These are phyloP conservation scores for Spongispora temasekensis DNA, from an alignment of 1,284 basidiomycete species.

Conservation along the genomic window DNA sequence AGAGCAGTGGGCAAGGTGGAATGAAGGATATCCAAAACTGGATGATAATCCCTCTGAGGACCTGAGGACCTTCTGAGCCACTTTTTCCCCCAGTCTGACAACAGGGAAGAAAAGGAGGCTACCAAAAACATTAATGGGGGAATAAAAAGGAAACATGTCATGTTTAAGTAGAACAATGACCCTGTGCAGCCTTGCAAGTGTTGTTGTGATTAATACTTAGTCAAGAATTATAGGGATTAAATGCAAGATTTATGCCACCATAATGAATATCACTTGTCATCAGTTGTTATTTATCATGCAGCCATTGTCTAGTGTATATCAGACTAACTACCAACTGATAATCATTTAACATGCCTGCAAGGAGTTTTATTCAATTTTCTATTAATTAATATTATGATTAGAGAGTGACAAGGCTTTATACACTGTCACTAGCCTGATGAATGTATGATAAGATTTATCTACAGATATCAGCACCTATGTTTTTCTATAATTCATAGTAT, in stretches of 20 bases:
- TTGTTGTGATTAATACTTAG: no score
- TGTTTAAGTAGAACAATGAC: neutral
- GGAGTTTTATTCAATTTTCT: neutral
- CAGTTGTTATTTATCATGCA: neutral
- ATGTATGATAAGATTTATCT: neutral
- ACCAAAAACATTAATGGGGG: neutral
- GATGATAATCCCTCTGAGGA: conserved; percentile 10
- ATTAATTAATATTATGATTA: neutral
- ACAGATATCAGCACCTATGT: neutral
- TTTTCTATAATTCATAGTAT: neutral
- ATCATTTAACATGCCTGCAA: neutral
- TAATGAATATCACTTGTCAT: neutral
- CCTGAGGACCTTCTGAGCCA: conserved; percentile 20
- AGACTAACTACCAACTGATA: neutral
- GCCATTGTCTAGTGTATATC: neutral
- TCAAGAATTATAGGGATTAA: no score
- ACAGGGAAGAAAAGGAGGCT: conserved; percentile 5
- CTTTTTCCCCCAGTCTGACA: conserved; percentile 31
- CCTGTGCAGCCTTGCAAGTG: no score
- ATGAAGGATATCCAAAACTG: neutral
- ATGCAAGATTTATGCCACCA: neutral
- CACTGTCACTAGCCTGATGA: neutral
- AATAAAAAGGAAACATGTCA: neutral
- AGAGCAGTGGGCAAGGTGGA: conserved; percentile 1
- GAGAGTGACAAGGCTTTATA: neutral